Percentiles rank a stretch among this genome's conserved stretches.
Evolutionary conservation across 1,284 basidiomycete genomes (phyloP).

Genomic region (Xanthoconium separans): DNA sequence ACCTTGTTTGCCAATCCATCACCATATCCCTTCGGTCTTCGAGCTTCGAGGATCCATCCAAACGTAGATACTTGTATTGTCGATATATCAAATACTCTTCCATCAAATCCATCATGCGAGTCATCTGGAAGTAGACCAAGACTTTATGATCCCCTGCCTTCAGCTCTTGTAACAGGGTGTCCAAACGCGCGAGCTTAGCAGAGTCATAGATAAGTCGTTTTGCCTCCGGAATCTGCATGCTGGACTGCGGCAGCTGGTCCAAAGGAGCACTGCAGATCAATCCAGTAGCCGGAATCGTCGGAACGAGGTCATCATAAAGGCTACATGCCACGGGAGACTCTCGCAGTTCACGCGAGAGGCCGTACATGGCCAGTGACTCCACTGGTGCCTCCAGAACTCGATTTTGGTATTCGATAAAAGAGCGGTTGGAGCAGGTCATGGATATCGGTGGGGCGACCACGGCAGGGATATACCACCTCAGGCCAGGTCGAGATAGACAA

Average conservation of each 20-base stretch:
- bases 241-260: constrained; percentile 80
- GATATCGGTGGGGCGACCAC: constrained; percentile 85
- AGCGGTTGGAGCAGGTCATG: constrained; percentile 73
- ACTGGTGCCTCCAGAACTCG: constrained; percentile 62
- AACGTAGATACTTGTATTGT: constrained; percentile 95
- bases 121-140: constrained; percentile 99
- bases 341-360: constrained; percentile 70
- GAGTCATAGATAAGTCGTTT: constrained; percentile 97
- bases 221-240: constrained; percentile 93
- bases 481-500: constrained; percentile 74
- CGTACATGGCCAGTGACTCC: constrained; percentile 81
- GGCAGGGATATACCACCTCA: constrained; percentile 81
- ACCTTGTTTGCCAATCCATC: constrained; percentile 99
- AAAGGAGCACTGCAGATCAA: constrained; percentile 66
- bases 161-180: constrained; percentile 86
- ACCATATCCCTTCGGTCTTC: constrained; percentile 99
- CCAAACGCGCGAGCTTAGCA: constrained; percentile 91
- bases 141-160: constrained; percentile 95
- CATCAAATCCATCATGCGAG: constrained; percentile 99
- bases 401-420: constrained; percentile 75
- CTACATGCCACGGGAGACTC: constrained; percentile 61
- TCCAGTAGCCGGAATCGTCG: constrained; percentile 67
- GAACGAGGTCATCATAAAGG: constrained; percentile 52
- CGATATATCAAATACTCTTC: constrained; percentile 98
- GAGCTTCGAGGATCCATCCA: constrained; percentile 95